Evolutionary conservation across 768 basidiomycete genomes (phyloP), one percentile per base, ranked within the genome.

Genomic region (Xerocomellus dryophilus): DNA sequence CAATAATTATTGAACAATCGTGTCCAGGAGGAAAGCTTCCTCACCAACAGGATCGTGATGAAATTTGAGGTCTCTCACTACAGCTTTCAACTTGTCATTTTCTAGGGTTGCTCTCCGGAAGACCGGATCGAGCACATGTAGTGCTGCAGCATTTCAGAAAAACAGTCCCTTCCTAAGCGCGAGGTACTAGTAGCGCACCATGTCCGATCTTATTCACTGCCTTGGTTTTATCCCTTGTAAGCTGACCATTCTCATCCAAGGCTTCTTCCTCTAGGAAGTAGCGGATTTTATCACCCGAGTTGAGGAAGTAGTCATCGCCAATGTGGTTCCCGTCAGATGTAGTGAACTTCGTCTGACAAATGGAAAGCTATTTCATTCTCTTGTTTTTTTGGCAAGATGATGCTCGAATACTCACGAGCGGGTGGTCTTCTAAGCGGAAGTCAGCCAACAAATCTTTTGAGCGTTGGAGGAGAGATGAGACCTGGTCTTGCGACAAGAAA

Each of bases 141-240:
- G 73, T 3, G 82, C 94, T 93, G 27, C n/a, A 36, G 17, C 23
- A 62, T 25, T 7, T 66, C 44, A 17, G 39, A n/a, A 34, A 38
- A 36, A 17, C 2, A 27, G 12, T 4, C 7, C 32, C 18, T 11
- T 12, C 32, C 15, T 7, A 21, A 15, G 18, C 8, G 6, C 7
- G 12, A 31, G 15, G 21, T 11, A n/a, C n/a, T n/a, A 48, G 34
- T 14, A 34, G 56, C 61, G 36, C 61, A 90, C 91, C 92, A 66
- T 93, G 91, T 2, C 92, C 89, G 56, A 95, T 93, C 81, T 99
- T 99, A 73, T 99, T 99, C 25, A 98, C 89, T 1, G 92, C 84
- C 62, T 81, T 83, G 43, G 84, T 75, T 68, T 90, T 90, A 51
- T 82, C 80, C 52, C 82, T 75, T 1, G 78, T 79, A 68, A 99